Percentiles rank a stretch among this genome's conserved stretches.
Evolutionary conservation across 495 filamentous ascomycete species (phyloP).

Genomic region (Lepraria neglecta): DNA sequence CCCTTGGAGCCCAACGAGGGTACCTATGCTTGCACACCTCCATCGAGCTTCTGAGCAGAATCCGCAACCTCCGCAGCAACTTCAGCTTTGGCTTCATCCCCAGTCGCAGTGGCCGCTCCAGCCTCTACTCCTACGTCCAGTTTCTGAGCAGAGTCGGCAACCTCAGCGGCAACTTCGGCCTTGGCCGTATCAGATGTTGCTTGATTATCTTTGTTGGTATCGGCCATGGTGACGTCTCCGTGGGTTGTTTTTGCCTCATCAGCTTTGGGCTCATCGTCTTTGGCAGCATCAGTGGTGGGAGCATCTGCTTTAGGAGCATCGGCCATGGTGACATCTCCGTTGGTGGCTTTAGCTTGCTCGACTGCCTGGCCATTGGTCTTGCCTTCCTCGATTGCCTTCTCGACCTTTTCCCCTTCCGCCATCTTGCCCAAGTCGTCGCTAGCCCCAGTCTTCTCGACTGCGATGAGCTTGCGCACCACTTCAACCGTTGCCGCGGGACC

Average conservation of each 20-base stretch:
- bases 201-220: too few species aligned
- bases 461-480: constrained; percentile 36
- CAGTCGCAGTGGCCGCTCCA: background rate
- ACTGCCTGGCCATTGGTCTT: constrained; percentile 12
- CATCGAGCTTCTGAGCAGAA: constrained; percentile 28
- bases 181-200: background rate
- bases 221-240: too few species aligned
- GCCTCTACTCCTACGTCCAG: constrained; percentile 7
- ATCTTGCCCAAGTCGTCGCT: background rate
- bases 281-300: too few species aligned
- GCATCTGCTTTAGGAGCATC: constrained; percentile 22
- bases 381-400: constrained; percentile 21
- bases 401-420: constrained; percentile 12
- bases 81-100: constrained; percentile 19
- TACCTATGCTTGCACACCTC: constrained; percentile 8
- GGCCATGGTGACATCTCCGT: constrained; percentile 16
- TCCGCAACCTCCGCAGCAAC: constrained; percentile 31
- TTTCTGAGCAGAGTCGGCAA: constrained; percentile 25
- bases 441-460: background rate
- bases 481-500: constrained; percentile 47
- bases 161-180: constrained; percentile 26
- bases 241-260: too few species aligned
- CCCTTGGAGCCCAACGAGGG: too few species aligned
- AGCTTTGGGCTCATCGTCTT: too few species aligned
- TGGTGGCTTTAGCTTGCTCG: background rate